phyloP scores from a whole-genome alignment of 164 flowering plant genomes.

The Macadamia integrifolia region DNA sequence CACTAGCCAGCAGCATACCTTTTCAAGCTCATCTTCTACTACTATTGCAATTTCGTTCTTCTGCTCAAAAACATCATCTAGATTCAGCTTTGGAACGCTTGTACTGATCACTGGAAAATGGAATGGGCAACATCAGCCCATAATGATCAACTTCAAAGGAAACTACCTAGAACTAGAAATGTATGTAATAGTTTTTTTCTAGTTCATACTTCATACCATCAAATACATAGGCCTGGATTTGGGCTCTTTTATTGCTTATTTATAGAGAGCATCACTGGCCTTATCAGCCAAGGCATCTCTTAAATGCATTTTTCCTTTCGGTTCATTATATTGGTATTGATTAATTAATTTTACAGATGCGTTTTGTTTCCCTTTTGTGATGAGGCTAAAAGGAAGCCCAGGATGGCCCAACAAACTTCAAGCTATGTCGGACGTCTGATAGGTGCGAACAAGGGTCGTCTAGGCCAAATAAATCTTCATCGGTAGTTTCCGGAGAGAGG shows the following conservation, averaged over 20 bases:
- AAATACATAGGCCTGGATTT: slow-evolving; percentile 79
- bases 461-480: too few species aligned
- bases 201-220: slow-evolving; percentile 42
- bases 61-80: slow-evolving; percentile 73
- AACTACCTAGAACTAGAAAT: not conserved
- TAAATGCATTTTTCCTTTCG: too few species aligned
- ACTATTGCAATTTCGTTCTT: slow-evolving; percentile 74
- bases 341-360: too few species aligned
- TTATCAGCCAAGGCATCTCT: slow-evolving; percentile 43
- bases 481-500: too few species aligned
- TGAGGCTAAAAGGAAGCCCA: too few species aligned
- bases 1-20: slow-evolving; percentile 29
- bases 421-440: too few species aligned
- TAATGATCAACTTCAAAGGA: not conserved
- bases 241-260: slow-evolving; percentile 55
- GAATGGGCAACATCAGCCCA: not conserved
- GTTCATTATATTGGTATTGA: too few species aligned
- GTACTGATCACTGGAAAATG: slow-evolving; percentile 56
- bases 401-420: too few species aligned
- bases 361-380: too few species aligned
- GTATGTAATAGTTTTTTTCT: not conserved
- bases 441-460: too few species aligned
- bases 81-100: slow-evolving; percentile 58
- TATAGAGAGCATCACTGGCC: slow-evolving; percentile 72
- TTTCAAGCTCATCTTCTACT: slow-evolving; percentile 72